Evolutionary conservation across 1,284 basidiomycete genomes (phyloP).

Genomic region (Pseudozyma flocculosa): DNA sequence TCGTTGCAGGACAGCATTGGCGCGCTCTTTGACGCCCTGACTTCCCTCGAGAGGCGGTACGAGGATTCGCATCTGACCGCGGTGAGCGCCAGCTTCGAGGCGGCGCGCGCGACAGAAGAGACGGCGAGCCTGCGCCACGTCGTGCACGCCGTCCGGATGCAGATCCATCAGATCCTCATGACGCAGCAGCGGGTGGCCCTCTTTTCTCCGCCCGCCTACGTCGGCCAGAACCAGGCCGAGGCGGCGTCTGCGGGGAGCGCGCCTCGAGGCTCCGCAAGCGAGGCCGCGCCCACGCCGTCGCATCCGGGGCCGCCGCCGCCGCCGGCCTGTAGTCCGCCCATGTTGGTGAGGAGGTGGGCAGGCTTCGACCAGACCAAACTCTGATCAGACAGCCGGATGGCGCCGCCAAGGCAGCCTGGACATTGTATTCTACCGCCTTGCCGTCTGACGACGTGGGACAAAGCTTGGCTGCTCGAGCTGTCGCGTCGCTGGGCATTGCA

Average conservation of each 20-base stretch:
- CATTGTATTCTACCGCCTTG: too few relatives aligned
- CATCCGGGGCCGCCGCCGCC: not conserved
- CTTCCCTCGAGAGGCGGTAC: constrained; percentile 21
- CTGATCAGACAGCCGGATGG: too few relatives aligned
- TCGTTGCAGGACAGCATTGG: constrained; percentile 14
- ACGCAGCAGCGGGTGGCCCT: constrained; percentile 27
- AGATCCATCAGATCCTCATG: constrained; percentile 39
- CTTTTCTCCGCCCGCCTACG: constrained; percentile 2
- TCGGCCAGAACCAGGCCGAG: not conserved
- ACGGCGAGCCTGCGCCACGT: constrained; percentile 33
- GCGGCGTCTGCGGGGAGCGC: too few relatives aligned
- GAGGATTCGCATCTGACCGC: constrained; percentile 36
- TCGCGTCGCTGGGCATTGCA: too few relatives aligned
- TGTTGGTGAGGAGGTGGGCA: constrained; percentile 19
- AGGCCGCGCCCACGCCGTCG: not conserved
- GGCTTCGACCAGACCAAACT: constrained; percentile 35
- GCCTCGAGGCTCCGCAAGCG: not conserved
- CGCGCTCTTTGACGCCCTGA: constrained; percentile 10
- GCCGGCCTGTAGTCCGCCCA: constrained; percentile 4
- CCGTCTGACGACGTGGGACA: too few relatives aligned
- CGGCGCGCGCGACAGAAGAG: constrained; percentile 35
- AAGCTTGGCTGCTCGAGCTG: too few relatives aligned
- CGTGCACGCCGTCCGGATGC: constrained; percentile 38
- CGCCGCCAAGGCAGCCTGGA: too few relatives aligned
- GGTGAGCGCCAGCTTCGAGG: constrained; percentile 32